Conservation (phyloP, 805 yeast species). For the Wickerhamiella vanderwaltii region DNA sequence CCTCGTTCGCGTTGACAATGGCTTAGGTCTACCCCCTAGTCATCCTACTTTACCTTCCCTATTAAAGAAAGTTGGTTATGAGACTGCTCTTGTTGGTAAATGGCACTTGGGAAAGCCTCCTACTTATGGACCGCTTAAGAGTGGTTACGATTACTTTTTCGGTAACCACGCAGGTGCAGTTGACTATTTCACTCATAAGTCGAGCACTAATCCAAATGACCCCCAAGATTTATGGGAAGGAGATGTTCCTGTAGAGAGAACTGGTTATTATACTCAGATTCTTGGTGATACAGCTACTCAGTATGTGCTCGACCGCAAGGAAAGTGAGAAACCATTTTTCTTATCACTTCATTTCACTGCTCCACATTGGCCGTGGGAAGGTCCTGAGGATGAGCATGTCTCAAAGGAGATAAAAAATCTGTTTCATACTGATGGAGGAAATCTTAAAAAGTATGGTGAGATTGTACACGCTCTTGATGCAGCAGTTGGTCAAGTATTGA, state of each 20-base stretch:
- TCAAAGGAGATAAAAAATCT: slow-evolving; percentile 38
- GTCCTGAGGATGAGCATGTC: slow-evolving; percentile 34
- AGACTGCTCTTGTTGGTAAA: slow-evolving; percentile 43
- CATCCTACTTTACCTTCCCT: slow-evolving; percentile 34
- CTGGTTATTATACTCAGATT: slow-evolving; percentile 20
- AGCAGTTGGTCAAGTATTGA: slow-evolving; percentile 39
- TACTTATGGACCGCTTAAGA: slow-evolving; percentile 24
- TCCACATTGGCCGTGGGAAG: slow-evolving; percentile 59
- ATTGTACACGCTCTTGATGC: slow-evolving; percentile 47
- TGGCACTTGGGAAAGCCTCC: slow-evolving; percentile 46
- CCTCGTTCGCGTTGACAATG: slow-evolving; percentile 13
- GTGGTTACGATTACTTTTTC: slow-evolving; percentile 21
- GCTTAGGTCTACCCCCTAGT: slow-evolving; percentile 15
- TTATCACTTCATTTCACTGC: slow-evolving; percentile 48
- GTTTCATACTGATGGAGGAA: slow-evolving; percentile 38
- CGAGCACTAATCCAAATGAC: slow-evolving; percentile 12
- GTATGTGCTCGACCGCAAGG: slow-evolving; percentile 32
- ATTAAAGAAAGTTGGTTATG: slow-evolving; percentile 37
- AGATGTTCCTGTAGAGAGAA: slow-evolving; percentile 18
- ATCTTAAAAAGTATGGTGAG: slow-evolving; percentile 45
- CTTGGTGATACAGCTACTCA: slow-evolving; percentile 27
- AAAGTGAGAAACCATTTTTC: slow-evolving; percentile 38
- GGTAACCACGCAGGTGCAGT: slow-evolving; percentile 21
- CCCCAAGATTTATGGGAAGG: slow-evolving; percentile 17
- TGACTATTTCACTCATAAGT: slow-evolving; percentile 19